Evolutionary conservation across 768 basidiomycete genomes (phyloP), one percentile per base, ranked within the genome.

Genomic region (Suillus fuscotomentosus): DNA sequence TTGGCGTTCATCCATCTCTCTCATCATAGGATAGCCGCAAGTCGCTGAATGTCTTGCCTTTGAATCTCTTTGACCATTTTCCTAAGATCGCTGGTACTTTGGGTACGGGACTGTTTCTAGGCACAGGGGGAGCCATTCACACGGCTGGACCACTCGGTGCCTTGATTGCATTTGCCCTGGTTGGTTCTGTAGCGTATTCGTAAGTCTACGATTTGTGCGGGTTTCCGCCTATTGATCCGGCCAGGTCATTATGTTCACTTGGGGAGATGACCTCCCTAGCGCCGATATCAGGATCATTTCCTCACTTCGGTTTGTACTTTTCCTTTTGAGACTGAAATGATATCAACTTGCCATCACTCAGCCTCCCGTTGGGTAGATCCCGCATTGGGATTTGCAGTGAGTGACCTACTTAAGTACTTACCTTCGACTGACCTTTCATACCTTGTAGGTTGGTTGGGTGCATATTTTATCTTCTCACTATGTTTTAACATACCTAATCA

Each of bases 261-360:
- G 89, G 86, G 41, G 91, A 93, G 77, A 89, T 92, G 89, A 89
- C 90, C 34, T 86, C 88, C 7, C 85, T 85, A 75, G 90, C 89
- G 1, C 91, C 91, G 3, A 86, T 91, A 55, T 90, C 91, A 10
- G 91, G 91, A 22, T 87, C 89, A 1, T 92, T 91, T 73, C 89
- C 89, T 27, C 88, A 90, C 75, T 91, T 84, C 71, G 87, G 86
- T 84, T 59, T 3, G 79, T 64, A 22, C 22, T 15, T 36, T 41
- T 64, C 24, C 14, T 31, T 53, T 24, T 63, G 17, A 20, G 36
- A 45, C 22, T 17, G 7, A 5, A 7, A 38, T 22, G 7, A 27
- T 41, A 8, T 15, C 20, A 27, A 53, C 5, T 42, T 53, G 3
- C n/a, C 20, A 20, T 61, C 20, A 20, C 48, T 59, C 34, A 86